phyloP scores from a whole-genome alignment of 345 rosid genomes.

The Brassica rapa region DNA sequence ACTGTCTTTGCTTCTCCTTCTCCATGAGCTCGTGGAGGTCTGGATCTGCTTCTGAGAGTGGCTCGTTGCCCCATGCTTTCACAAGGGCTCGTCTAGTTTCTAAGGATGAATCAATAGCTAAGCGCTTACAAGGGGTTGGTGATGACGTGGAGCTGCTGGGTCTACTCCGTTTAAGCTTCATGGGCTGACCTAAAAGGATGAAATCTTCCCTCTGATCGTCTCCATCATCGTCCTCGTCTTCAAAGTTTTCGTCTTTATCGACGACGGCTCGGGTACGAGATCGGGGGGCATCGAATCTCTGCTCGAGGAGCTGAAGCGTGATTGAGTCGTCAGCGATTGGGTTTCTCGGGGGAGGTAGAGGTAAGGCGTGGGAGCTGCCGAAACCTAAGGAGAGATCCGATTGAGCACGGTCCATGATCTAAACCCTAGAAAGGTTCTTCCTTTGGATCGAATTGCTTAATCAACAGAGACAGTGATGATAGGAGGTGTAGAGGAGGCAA shows the following conservation, averaged over 20 bases:
- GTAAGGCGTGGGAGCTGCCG: conserved; percentile 35
- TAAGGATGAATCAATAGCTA: no score
- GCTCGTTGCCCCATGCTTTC: conserved; percentile 57
- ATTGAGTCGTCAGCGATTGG: conserved; percentile 50
- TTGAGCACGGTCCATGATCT: conserved; percentile 43
- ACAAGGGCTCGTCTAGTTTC: conserved; percentile 43
- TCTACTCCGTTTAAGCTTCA: conserved; percentile 55
- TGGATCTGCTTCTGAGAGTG: conserved; percentile 57
- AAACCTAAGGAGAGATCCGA: conserved; percentile 50
- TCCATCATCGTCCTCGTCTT: conserved; percentile 24
- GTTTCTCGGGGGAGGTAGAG: conserved; percentile 32
- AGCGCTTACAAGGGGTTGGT: conserved; percentile 33
- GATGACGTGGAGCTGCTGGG: conserved; percentile 39
- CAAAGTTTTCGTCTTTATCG: conserved; percentile 9
- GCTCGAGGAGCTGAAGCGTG: conserved; percentile 41
- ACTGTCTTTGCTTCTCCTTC: conserved; percentile 63
- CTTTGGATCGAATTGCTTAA: not conserved
- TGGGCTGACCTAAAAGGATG: conserved; percentile 65
- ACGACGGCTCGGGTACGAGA: conserved; percentile 20
- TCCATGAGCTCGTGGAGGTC: conserved; percentile 60
- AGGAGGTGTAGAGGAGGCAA: not conserved
- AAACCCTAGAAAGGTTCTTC: not conserved
- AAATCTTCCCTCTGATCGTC: conserved; percentile 50
- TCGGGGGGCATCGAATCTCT: conserved; percentile 30
- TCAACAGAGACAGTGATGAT: not conserved